These are phyloP conservation scores for Aspergillus neotritici DNA, from an alignment of 2,329 filamentous ascomycete genomes.

Conservation along the genomic window DNA sequence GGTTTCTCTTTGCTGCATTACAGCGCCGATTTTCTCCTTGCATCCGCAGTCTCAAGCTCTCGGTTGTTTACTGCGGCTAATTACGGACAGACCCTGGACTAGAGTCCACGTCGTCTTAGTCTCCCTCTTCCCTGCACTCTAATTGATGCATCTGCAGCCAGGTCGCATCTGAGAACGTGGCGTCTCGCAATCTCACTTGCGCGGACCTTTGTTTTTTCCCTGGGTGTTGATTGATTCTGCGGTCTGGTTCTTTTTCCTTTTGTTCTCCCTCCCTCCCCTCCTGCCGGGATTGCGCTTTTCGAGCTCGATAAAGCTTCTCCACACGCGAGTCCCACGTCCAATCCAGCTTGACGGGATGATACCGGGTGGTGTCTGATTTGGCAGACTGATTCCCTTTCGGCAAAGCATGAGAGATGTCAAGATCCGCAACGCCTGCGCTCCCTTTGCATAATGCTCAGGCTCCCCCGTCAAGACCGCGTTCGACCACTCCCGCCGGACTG, in stretches of 20 bases:
- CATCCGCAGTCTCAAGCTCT: too few species aligned
- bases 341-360: constrained; percentile 22
- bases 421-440: constrained; percentile 53
- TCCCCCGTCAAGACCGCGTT: constrained; percentile 25
- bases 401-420: constrained; percentile 56
- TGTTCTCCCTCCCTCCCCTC: not conserved
- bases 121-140: constrained; percentile 1
- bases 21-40: too few species aligned
- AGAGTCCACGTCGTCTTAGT: not conserved
- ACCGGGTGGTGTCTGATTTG: constrained; percentile 16
- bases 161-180: constrained; percentile 27
- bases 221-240: not conserved
- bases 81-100: too few species aligned
- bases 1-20: too few species aligned
- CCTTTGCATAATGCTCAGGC: constrained; percentile 51
- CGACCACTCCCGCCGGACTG: constrained; percentile 24
- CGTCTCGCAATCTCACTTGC: constrained; percentile 10
- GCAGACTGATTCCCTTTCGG: constrained; percentile 10
- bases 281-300: not conserved
- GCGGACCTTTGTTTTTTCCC: constrained; percentile 1
- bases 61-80: too few species aligned
- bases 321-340: not conserved
- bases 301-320: not conserved
- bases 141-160: constrained; percentile 22
- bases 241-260: not conserved